A percentile compares a stretch with the other conserved stretches of the same genome.
These are phyloP conservation scores for Sequoiadendron giganteum DNA, from an alignment of 75 land plant species.

Conservation along the genomic window DNA sequence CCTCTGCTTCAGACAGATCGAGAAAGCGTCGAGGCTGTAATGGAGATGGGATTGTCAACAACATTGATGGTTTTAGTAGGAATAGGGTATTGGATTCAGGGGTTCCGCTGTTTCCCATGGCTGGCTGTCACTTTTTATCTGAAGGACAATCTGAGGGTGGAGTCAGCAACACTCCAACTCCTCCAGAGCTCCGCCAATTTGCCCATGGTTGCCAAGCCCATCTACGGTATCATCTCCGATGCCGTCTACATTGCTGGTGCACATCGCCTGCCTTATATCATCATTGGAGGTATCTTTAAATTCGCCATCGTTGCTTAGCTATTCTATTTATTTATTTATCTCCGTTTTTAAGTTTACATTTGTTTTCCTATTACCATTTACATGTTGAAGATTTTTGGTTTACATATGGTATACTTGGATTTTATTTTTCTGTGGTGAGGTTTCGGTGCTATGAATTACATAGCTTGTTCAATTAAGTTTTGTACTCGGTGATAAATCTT, in stretches of 20 bases:
- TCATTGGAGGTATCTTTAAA: constrained; percentile 65
- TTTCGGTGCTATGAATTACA: no score
- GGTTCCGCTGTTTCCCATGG: constrained; percentile 92
- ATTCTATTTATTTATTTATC: neutral
- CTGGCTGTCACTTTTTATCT: constrained; percentile 64
- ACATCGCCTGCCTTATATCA: constrained; percentile 80
- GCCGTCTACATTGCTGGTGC: constrained; percentile 69
- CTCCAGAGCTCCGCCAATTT: constrained; percentile 67
- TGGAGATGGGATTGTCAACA: constrained; percentile 2
- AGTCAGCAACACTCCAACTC: constrained; percentile 70
- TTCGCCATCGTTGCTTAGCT: neutral
- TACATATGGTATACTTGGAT: no score
- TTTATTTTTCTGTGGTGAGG: no score
- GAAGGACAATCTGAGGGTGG: constrained; percentile 62
- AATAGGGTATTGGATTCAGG: constrained; percentile 75
- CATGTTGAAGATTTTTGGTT: no score
- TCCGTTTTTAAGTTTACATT: no score
- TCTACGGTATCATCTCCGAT: constrained; percentile 87
- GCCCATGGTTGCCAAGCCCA: constrained; percentile 94
- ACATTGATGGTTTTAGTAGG: constrained; percentile 38
- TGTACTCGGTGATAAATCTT: no score
- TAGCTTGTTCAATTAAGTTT: no score
- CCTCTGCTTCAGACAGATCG: neutral
- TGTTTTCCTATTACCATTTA: no score
- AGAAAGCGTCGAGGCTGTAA: neutral